Conservation (phyloP, 345 rosid species). For the Boechera divaricarpa region DNA sequence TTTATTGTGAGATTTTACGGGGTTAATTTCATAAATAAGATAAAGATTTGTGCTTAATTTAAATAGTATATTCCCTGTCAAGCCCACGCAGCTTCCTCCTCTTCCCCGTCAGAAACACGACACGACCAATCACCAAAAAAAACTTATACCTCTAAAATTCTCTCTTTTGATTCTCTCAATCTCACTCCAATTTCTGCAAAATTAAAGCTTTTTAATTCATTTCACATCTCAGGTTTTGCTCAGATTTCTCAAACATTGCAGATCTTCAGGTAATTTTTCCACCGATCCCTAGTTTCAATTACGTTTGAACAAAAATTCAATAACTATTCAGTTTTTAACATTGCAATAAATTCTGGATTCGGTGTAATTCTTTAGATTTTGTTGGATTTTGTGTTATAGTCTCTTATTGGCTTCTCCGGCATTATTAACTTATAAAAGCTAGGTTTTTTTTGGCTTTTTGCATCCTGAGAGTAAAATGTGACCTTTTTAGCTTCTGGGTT, state of each 20-base stretch:
- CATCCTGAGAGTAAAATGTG: constrained; percentile 20
- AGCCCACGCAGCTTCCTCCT: constrained; percentile 21
- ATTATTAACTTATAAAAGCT: constrained; percentile 11
- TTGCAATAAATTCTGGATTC: constrained; percentile 18
- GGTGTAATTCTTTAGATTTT: not conserved
- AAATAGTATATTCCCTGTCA: constrained; percentile 11
- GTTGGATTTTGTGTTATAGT: constrained; percentile 9
- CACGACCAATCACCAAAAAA: constrained; percentile 31
- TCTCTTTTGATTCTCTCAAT: constrained; percentile 7
- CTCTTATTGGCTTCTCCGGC: constrained; percentile 19
- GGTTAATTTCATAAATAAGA: constrained; percentile 17
- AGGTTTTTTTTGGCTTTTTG: not conserved
- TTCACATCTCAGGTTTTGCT: not conserved
- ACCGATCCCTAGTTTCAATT: constrained; percentile 16
- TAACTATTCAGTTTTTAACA: not conserved
- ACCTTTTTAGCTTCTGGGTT: constrained; percentile 15
- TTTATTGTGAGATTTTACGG: not conserved
- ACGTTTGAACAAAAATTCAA: not conserved
- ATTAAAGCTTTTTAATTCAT: not conserved
- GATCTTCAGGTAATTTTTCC: constrained; percentile 14
- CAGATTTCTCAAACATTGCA: constrained; percentile 9
- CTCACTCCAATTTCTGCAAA: constrained; percentile 26
- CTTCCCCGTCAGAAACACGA: constrained; percentile 32
- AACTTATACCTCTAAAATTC: not conserved
- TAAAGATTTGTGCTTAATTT: not conserved